Evolutionary conservation across 139 green algal species (phyloP), one percentile per base, ranked within the genome.

Genomic region (Ettlia oleoabundans): DNA sequence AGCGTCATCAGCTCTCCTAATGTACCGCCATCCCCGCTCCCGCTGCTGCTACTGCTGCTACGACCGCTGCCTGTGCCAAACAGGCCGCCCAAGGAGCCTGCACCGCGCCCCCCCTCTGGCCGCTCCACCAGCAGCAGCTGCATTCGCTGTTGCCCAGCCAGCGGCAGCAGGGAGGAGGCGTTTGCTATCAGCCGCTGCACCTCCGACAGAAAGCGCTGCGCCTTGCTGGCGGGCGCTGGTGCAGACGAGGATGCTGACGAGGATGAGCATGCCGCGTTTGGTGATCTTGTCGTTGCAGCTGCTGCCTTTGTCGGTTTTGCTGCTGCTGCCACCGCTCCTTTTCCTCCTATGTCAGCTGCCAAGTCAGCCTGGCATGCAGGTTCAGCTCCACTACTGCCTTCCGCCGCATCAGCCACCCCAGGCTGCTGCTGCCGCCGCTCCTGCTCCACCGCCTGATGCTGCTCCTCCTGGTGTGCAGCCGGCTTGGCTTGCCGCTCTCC

Each of bases 1-100:
- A 80, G 35, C 10, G 24, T 26, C 73, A 80, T 80, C 7, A 80
- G 53, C 73, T 68, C 24, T 4, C 30, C 40, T 5, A 80, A 33
- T 15, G 73, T 55, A 24, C n/a, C 19, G 10, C 19, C 65, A 5
- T n/a, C 55, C 5, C 30, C 55, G 5, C 55, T 22, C 5, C 55
- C 55, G 37, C 47, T 64, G 73, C 70, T 65, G 42, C 70, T 63
- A 10, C 42, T 41, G 30, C 30, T 77, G 42, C 43, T 64, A 42
- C 70, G 42, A 30, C 32, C 9, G 19, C 73, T 80, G 73, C 73
- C n/a, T 33, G 24, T 38, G 40, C 67, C 26, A 24, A 0, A 5
- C 2, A 4, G 33, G 47, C 53, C n/a, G 73, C 73, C 68, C 42
- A 30, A 5, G 30, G 6, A 35, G 5, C 28, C 63, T 3, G n/a